phyloP scores from a whole-genome alignment of 2,329 filamentous ascomycete genomes.

The Phyllosticta citribraziliensis region DNA sequence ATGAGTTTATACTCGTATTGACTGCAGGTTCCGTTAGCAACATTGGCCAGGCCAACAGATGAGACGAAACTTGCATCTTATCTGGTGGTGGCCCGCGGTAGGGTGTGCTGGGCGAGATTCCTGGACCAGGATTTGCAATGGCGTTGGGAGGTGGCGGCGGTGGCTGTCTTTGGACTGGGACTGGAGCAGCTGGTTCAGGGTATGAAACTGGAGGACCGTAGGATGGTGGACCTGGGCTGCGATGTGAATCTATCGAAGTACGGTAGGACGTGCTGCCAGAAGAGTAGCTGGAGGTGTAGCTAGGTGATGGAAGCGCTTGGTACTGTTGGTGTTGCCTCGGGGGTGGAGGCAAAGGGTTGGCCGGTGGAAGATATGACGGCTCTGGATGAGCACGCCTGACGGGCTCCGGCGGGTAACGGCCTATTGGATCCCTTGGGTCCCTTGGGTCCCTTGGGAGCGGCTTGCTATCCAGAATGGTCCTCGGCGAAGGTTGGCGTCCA shows the following conservation, averaged over 20 bases:
- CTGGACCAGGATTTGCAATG: conserved; percentile 20
- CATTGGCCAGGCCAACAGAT: neutral
- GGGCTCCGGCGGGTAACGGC: conserved; percentile 23
- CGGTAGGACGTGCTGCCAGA: conserved; percentile 29
- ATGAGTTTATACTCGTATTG: conserved; percentile 38
- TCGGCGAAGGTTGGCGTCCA: conserved; percentile 27
- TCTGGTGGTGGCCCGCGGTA: conserved; percentile 7
- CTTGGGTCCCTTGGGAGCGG: conserved; percentile 15
- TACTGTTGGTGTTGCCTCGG: conserved; percentile 2
- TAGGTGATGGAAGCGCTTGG: conserved; percentile 27
- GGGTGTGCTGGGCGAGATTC: conserved; percentile 1
- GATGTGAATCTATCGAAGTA: conserved; percentile 28
- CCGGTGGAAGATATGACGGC: conserved; percentile 25
- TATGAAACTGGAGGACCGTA: conserved; percentile 18
- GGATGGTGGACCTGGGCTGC: conserved; percentile 23
- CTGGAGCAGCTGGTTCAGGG: conserved; percentile 22
- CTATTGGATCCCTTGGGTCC: conserved; percentile 16
- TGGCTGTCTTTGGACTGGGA: conserved; percentile 13
- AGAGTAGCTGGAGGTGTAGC: conserved; percentile 30
- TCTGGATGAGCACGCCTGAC: conserved; percentile 22
- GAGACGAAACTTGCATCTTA: conserved; percentile 9
- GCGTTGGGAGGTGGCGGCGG: conserved; percentile 13
- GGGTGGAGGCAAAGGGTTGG: conserved; percentile 20
- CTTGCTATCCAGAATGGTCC: conserved; percentile 25
- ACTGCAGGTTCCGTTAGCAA: conserved; percentile 12